Conservation (phyloP, 805 yeast genomes). For the Nakazawaea populi region DNA sequence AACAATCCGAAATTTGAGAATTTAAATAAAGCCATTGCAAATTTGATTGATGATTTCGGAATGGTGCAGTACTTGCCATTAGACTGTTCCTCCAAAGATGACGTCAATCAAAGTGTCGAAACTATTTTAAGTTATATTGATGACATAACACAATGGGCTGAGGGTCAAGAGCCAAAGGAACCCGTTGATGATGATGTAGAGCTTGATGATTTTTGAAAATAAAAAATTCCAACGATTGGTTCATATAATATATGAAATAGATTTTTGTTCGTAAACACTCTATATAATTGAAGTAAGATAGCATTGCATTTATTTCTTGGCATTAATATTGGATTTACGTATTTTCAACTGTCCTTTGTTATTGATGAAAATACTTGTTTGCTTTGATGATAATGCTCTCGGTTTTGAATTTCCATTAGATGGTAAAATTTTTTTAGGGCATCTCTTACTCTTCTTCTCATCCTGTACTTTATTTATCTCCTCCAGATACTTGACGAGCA, state of each 20-base stretch:
- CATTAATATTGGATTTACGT: constrained; percentile 1
- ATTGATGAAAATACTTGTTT: neutral
- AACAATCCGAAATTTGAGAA: constrained; percentile 55
- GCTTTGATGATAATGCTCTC: no score
- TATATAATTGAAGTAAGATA: no score
- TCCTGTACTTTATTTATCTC: constrained; percentile 18
- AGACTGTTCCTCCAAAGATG: constrained; percentile 56
- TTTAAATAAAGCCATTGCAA: constrained; percentile 78
- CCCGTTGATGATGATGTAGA: constrained; percentile 68
- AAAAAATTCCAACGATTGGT: constrained; percentile 24
- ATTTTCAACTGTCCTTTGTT: neutral
- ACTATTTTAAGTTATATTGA: constrained; percentile 88
- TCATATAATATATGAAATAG: neutral
- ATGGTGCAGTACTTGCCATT: constrained; percentile 96
- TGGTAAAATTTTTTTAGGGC: no score
- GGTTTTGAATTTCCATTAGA: no score
- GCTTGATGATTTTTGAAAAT: constrained; percentile 36
- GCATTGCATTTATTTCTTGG: neutral
- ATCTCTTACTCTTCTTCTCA: constrained; percentile 3
- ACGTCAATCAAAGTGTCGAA: constrained; percentile 66
- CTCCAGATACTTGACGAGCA: constrained; percentile 15
- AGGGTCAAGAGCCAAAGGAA: constrained; percentile 93
- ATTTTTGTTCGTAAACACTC: no score
- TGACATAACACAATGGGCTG: constrained; percentile 97
- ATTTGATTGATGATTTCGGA: constrained; percentile 93